Conservation (phyloP, 352 stramenopile genomes). For the Globisporangium abappressorium region DNA sequence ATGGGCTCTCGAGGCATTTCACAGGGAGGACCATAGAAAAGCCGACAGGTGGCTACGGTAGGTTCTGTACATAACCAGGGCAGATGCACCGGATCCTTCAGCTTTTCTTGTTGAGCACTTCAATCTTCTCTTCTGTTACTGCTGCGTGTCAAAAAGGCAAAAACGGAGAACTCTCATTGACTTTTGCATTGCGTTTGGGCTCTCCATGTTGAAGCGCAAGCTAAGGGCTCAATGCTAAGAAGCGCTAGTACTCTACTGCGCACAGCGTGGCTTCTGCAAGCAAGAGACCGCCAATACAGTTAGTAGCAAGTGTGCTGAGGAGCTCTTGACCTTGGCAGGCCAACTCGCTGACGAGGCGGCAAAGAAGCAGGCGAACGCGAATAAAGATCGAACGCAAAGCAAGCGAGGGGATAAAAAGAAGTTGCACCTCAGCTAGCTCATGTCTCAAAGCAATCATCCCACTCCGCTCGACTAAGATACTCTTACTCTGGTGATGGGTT, state of each 20-base stretch:
- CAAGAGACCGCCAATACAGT: too few relatives aligned
- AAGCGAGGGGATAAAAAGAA: background rate
- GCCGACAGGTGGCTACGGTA: background rate
- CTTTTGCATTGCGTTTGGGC: too few relatives aligned
- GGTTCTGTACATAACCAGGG: background rate
- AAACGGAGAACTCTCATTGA: too few relatives aligned
- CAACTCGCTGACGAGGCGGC: background rate
- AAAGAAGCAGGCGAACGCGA: background rate
- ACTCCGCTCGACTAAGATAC: background rate
- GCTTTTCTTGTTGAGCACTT: background rate
- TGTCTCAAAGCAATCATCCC: background rate
- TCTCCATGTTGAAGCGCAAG: too few relatives aligned
- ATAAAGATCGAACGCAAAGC: background rate
- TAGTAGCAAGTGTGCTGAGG: background rate
- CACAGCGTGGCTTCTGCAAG: too few relatives aligned
- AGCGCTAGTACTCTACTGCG: too few relatives aligned
- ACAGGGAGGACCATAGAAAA: too few relatives aligned
- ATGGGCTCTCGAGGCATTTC: background rate
- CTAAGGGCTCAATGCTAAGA: too few relatives aligned
- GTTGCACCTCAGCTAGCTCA: background rate
- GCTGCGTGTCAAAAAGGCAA: background rate
- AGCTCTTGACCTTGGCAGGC: background rate
- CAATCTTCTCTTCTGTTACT: background rate
- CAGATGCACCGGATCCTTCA: background rate
- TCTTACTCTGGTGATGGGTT: too few relatives aligned